phyloP scores from a whole-genome alignment of 2,329 filamentous ascomycete species.

The Leptographium galeiforme region DNA sequence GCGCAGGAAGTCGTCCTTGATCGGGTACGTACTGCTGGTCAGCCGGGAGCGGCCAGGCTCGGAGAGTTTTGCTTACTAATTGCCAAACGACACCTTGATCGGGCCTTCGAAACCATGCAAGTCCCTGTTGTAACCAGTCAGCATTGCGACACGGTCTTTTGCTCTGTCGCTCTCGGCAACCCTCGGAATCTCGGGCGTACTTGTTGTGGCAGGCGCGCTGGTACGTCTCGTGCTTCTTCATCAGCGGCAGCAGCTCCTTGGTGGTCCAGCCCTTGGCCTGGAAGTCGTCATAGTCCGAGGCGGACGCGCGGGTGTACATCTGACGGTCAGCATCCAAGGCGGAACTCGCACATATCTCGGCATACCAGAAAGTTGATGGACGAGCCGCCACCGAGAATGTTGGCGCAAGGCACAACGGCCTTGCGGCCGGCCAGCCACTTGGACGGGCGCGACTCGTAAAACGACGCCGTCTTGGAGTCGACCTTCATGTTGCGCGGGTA shows the following conservation, averaged over 20 bases:
- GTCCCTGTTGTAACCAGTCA: conserved; percentile 27
- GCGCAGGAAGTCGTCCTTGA: conserved; percentile 69
- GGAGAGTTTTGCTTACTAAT: conserved; percentile 32
- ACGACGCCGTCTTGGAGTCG: conserved; percentile 69
- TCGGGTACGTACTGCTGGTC: conserved; percentile 47
- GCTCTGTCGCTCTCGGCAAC: background rate
- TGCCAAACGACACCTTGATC: conserved; percentile 71
- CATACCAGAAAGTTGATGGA: conserved; percentile 60
- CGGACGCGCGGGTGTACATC: conserved; percentile 61
- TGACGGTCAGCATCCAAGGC: background rate
- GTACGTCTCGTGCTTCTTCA: conserved; percentile 73
- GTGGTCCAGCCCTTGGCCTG: conserved; percentile 69
- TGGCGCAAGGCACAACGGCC: conserved; percentile 61
- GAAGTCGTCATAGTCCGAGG: conserved; percentile 66
- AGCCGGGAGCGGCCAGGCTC: background rate
- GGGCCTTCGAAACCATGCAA: conserved; percentile 67
- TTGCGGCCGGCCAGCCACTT: conserved; percentile 58
- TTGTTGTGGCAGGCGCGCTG: conserved; percentile 50
- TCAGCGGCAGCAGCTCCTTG: conserved; percentile 59
- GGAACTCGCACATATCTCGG: background rate
- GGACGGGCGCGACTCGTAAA: conserved; percentile 66
- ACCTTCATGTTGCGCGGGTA: conserved; percentile 68
- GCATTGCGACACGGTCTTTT: background rate
- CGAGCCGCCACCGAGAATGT: conserved; percentile 58
- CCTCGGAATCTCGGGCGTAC: conserved; percentile 15